Evolutionary conservation across 1,139 yeast species (phyloP), one percentile per base, ranked within the genome.

Genomic region (Sugiyamaella sp.): DNA sequence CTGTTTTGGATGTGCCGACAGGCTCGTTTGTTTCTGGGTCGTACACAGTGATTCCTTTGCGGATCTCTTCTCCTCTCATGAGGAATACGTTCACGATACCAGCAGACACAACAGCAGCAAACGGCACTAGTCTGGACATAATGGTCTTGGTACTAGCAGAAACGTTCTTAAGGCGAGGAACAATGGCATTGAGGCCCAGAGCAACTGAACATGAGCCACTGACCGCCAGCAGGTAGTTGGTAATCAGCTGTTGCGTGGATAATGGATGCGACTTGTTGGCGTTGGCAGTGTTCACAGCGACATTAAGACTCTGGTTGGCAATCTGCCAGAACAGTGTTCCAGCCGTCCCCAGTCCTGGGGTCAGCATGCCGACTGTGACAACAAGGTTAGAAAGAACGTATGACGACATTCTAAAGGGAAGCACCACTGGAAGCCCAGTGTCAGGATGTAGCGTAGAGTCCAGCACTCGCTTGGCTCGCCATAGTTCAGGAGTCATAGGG

Each of bases 291-390:
- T 93, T 93, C 61, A 93, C 90, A 4, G 99, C 99, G 52, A 93
- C 99, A 66, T 93, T 93, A 61, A 93, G 79, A 33, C 96, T 87
- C 74, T 93, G 99, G 73, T 93, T 93, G 25, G 97, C 96, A 68
- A 93, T 83, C 73, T 93, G 99, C 99, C 99, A 93, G 72, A 93
- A 90, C 27, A 90, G 71, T 0, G 98, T 91, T 24, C 99, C 99
- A 0, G 80, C 83, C 9, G 93, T 85, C 12, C 96, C 95, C 67
- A 93, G 71, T 58, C 88, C 88, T 4, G 99, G 99, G 0, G 97
- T 91, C 65, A 93, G 80, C 99, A 93, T 93, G 62, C 99, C 99
- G 2, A 89, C 91, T 10, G 99, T 93, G 49, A 93, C 98, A 22
- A 93, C 93, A 71, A 93, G 75, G 71, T 93, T 93, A 12, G 97